Evolutionary conservation across 495 filamentous ascomycete species (phyloP).

Genomic region (Pseudevernia furfuracea): DNA sequence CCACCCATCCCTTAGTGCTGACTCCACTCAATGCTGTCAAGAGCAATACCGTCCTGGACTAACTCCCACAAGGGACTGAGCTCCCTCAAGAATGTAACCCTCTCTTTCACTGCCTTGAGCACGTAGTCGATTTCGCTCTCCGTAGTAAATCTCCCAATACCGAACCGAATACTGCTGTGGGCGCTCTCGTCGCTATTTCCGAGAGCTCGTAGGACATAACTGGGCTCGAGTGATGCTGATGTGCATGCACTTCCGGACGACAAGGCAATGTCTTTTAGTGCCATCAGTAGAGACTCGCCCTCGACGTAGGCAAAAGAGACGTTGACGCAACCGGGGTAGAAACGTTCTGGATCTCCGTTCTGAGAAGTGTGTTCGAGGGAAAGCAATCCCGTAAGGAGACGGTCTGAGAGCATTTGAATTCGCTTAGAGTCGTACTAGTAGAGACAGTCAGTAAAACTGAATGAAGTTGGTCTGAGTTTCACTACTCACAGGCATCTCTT

Average conservation of each 20-base stretch:
- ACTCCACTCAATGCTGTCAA: slow-evolving; percentile 97
- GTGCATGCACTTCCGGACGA: slow-evolving; percentile 97
- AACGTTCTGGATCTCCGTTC: slow-evolving; percentile 74
- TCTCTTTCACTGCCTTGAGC: slow-evolving; percentile 81
- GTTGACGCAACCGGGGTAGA: slow-evolving; percentile 96
- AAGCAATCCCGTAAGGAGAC: slow-evolving; percentile 71
- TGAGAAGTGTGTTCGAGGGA: slow-evolving; percentile 84
- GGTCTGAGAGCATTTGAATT: slow-evolving; percentile 72
- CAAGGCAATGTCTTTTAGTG: slow-evolving; percentile 92
- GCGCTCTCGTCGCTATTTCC: slow-evolving; percentile 95
- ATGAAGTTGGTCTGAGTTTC: background rate
- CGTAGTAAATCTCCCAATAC: slow-evolving; percentile 93
- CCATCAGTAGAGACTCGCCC: slow-evolving; percentile 96
- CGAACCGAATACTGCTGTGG: slow-evolving; percentile 95
- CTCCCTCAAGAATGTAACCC: slow-evolving; percentile 87
- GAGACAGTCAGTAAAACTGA: slow-evolving; percentile 2
- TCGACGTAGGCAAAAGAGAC: slow-evolving; percentile 98
- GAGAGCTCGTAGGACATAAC: slow-evolving; percentile 87
- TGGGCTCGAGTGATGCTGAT: slow-evolving; percentile 90
- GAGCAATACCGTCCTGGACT: slow-evolving; percentile 90
- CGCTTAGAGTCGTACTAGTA: slow-evolving; percentile 82
- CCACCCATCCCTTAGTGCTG: slow-evolving; percentile 57
- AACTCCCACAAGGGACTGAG: slow-evolving; percentile 96
- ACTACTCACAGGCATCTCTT: slow-evolving; percentile 75
- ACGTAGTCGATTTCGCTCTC: slow-evolving; percentile 97